Base-by-base conservation (phyloP, 306 rosid species). In the Cicer yamashitae region DNA sequence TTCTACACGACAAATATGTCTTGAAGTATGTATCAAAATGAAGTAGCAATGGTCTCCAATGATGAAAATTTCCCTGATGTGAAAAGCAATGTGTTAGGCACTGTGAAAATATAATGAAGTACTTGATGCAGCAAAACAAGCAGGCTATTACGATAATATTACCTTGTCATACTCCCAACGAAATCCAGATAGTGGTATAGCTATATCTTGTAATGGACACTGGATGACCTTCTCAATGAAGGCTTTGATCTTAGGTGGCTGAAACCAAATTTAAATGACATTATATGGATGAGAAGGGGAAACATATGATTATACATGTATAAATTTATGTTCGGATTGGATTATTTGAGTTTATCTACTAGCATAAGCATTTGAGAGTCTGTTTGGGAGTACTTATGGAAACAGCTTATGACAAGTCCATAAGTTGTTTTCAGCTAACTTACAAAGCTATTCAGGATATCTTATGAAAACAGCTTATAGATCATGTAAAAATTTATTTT, bases 21-120 rank as follows among this genome's bases (percentile, higher is more conserved):
- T 96, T 96, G 96, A 96, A 96, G 87, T 92, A 96, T 52, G 97
- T 86, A 80, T 96, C 96, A 75, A 96, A 96, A 86, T 92, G 97
- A 71, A 91, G 93, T 71, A 96, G 85, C 82, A 96, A 91, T 8
- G 96, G 97, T 83, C 98, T 90, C 99, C 99, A 96, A 79, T 96
- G 98, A 87, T 92, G 96, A 81, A 92, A 96, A 84, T 92, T 92
- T 67, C 99, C 99, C 99, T 96, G 96, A 78, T 66, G 15, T 37
- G 43, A 67, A 70, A 82, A 74, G 30, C 62, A 75, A 71, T 30
- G 50, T 48, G 68, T 83, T 47, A 86, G 79, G 62, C 45, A 70
- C 54, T 7, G 56, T 40, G 50, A 34, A 47, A 57, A 73, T 15
- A 58, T 40, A 12, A 13, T 1, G 69, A 81, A 47, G 37, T 56